Evolutionary conservation across 2,329 filamentous ascomycete genomes (phyloP).

Genomic region (Geosmithia putterillii): DNA sequence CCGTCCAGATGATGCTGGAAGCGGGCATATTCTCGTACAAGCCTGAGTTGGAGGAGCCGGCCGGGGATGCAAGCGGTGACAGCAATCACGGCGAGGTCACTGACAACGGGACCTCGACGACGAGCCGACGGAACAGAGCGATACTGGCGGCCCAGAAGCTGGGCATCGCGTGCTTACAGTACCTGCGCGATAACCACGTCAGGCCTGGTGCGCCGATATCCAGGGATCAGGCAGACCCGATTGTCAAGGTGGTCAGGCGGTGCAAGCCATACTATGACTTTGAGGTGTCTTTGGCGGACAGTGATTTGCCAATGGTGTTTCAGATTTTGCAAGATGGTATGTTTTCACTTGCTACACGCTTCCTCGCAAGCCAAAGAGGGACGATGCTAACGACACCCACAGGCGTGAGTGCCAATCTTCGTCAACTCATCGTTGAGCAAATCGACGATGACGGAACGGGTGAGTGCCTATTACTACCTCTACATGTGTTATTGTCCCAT

Average conservation of each 20-base stretch:
- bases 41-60: too few species aligned
- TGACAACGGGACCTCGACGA: neutral
- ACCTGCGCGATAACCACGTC: constrained; percentile 34
- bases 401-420: constrained; percentile 35
- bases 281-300: constrained; percentile 11
- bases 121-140: too few species aligned
- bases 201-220: constrained; percentile 25
- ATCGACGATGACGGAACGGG: constrained; percentile 47
- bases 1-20: constrained; percentile 30
- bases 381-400: neutral
- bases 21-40: constrained; percentile 34
- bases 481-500: constrained; percentile 4
- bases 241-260: constrained; percentile 28
- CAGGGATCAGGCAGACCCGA: constrained; percentile 24
- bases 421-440: constrained; percentile 41
- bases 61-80: too few species aligned
- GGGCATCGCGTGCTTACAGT: constrained; percentile 30
- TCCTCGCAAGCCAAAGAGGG: neutral
- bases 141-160: constrained; percentile 26
- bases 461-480: constrained; percentile 23
- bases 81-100: too few species aligned
- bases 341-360: too few species aligned
- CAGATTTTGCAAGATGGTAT: neutral
- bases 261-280: constrained; percentile 26
- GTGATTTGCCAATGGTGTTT: neutral